Base-by-base conservation (phyloP, 306 rosid species). In the Trifolium pratense region DNA sequence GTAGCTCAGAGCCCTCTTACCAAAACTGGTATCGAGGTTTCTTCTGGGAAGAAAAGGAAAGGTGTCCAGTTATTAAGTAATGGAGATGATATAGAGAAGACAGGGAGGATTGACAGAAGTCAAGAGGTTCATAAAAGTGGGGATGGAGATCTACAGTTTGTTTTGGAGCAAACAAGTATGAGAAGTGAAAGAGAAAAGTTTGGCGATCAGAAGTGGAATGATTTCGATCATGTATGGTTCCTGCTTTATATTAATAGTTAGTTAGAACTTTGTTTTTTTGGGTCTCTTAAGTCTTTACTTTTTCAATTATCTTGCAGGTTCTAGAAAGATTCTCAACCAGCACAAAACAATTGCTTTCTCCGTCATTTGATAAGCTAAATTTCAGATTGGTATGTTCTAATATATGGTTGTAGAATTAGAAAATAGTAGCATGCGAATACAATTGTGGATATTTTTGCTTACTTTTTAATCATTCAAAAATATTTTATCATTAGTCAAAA, bases 181-280 rank as follows among this genome's bases (percentile, higher is more conserved):
- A 21, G 70, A 68, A 49, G 55, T 37, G 87, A 71, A 79, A 77
- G 66, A 79, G 83, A 78, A 55, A 86, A 79, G 73, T 60, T 61
- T 68, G 88, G 80, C 39, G 77, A 57, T 70, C 85, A 74, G 75
- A 69, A 37, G 23, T 32, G 64, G 84, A 81, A 82, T 79, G 71
- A 84, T 68, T 87, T 86, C 89, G 77, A 78, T 67, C 87, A 85
- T 79, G 98, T 93, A 87, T 56, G 96, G 69, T 74, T 69, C 73
- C 57, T 74, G 39, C 70, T 75, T 70, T 75, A 26, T 52, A 48
- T 56, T n/a, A 46, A 53, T 49, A 49, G 13, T 56, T 63, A 63
- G 68, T 70, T 57, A 51, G 45, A 34, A 71, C 59, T 59, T 81
- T 56, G 52, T 77, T 79, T 25, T 60, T 43, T 32, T 70, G 67